Evolutionary conservation across 2,329 filamentous ascomycete species (phyloP).

Genomic region (Fonsecaea multimorphosa): DNA sequence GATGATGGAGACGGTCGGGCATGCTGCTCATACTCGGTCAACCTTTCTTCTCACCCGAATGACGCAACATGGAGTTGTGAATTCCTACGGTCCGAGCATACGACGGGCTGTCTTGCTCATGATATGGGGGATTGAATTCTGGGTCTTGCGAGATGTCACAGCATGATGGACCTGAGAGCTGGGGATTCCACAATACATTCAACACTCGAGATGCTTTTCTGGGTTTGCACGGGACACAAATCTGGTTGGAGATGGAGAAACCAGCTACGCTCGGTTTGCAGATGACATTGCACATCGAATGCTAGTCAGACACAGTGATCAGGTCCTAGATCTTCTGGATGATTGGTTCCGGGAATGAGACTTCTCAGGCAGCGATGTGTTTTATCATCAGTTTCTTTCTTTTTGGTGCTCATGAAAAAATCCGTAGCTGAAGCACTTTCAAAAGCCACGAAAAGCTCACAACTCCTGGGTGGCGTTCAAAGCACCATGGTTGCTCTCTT

Average conservation of each 20-base stretch:
- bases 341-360: background rate
- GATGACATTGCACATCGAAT: background rate
- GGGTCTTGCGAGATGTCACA: background rate
- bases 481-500: background rate
- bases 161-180: background rate
- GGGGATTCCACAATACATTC: conserved; percentile 4
- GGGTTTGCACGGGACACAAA: background rate
- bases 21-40: background rate
- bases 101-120: background rate
- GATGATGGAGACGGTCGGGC: background rate
- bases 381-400: conserved; percentile 32
- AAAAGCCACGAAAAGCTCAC: conserved; percentile 27
- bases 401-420: conserved; percentile 24
- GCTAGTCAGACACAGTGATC: background rate
- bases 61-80: background rate
- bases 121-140: background rate
- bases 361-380: conserved; percentile 28
- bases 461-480: conserved; percentile 15
- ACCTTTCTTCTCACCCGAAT: background rate
- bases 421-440: conserved; percentile 35
- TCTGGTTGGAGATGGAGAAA: background rate
- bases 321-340: background rate
- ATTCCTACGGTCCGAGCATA: background rate
- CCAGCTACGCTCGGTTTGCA: background rate
- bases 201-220: background rate